phyloP scores from a whole-genome alignment of 2,329 filamentous ascomycete genomes.

The Curvularia sp. region DNA sequence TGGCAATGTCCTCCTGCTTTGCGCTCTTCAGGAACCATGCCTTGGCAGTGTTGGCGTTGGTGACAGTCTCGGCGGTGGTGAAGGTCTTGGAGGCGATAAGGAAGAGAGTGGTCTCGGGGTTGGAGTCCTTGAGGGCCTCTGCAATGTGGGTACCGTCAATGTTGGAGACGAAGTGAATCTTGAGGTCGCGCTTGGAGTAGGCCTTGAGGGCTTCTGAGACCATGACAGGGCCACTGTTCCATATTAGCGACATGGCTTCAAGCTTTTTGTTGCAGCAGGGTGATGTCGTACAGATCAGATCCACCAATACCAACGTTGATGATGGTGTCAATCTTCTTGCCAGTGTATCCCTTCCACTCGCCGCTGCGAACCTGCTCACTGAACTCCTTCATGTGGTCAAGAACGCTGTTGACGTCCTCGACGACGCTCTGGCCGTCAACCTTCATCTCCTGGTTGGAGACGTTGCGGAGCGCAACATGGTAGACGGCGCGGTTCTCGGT shows the following conservation, averaged over 20 bases:
- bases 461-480: conserved; percentile 92
- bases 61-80: conserved; percentile 95
- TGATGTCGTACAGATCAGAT: conserved; percentile 85
- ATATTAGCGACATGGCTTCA: conserved; percentile 30
- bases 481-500: conserved; percentile 96
- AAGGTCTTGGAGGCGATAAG: conserved; percentile 99
- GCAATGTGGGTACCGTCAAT: conserved; percentile 98
- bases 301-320: conserved; percentile 98
- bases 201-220: conserved; percentile 96
- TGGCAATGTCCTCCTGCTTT: conserved; percentile 84
- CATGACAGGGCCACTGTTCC: conserved; percentile 86
- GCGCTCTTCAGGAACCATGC: conserved; percentile 89
- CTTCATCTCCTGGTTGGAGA: conserved; percentile 78
- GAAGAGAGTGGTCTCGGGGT: conserved; percentile 99
- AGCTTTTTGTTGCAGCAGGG: background rate
- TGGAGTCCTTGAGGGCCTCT: conserved; percentile 84
- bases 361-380: conserved; percentile 92
- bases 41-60: conserved; percentile 98
- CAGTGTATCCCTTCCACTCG: conserved; percentile 95
- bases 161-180: conserved; percentile 98
- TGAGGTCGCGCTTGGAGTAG: conserved; percentile 85
- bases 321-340: conserved; percentile 96
- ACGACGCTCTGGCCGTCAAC: conserved; percentile 95
- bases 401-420: conserved; percentile 87
- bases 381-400: conserved; percentile 98